Evolutionary conservation across 2,329 filamentous ascomycete species (phyloP), one percentile per base, ranked within the genome.

Genomic region (Ophiosphaerella korrae): DNA sequence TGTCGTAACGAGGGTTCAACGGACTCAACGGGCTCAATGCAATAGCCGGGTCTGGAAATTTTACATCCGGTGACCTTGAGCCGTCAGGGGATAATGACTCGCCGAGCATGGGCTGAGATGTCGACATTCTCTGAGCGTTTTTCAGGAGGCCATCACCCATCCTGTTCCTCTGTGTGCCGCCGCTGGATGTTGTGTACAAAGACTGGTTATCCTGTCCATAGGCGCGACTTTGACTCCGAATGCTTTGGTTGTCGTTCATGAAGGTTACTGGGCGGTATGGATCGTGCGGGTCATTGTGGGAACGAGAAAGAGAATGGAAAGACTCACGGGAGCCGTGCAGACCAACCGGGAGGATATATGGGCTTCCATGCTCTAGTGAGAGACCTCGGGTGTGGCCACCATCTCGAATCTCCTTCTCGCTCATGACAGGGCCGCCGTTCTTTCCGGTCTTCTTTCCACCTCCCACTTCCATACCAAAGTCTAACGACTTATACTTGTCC

Each of bases 321-420:
- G 93, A 97, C 61, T 96, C 92, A 38, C 85, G 84, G 1, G 93
- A 97, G 66, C 84, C 81, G 36, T 94, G 86, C 16, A 93, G 69
- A 47, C 85, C 86, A 1, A 90, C 89, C 4, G 94, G 92, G n/a
- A 97, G 81, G n/a, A 99, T 83, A 71, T 97, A 99, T 2, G 94
- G 94, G 63, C 87, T 94, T 31, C 84, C 85, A 41, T 92, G 80
- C 55, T 85, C 83, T 64, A 86, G 72, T 13, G 84, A 87, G 56
- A 86, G 61, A 12, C 82, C 82, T 36, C 81, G 79, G 42, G 64
- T 68, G 58, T 72, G 69, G 41, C 69, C 65, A 21, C 48, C 52
- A 41, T 64, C 53, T 40, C 64, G 63, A 23, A 70, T 44, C 35
- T 67, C 53, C 59, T 79, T 78, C 55, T 80, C 75, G 23, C 78